A percentile compares a stretch with the other conserved stretches of the same genome.
Conservation (phyloP, 805 yeast genomes). For the Hanseniaspora vineae region DNA sequence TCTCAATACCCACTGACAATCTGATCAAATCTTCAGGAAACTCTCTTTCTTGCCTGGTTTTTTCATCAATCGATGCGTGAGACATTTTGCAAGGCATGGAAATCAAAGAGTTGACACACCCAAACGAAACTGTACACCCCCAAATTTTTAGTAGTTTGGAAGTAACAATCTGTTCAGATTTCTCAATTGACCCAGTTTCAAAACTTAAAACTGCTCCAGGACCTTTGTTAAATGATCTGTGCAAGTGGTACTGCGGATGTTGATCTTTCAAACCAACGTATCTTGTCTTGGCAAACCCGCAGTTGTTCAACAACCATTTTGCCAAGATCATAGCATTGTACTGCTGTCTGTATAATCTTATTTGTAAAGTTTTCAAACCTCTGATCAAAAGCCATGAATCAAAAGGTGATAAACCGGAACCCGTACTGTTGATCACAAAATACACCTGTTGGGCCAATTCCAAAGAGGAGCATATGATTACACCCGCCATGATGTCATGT, state of each 20-base stretch:
- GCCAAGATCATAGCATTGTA: conserved; percentile 67
- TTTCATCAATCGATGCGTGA: conserved; percentile 89
- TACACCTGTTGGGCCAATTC: conserved; percentile 57
- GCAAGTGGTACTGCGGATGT: conserved; percentile 78
- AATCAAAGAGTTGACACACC: conserved; percentile 84
- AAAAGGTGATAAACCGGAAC: conserved; percentile 84
- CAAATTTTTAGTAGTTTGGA: conserved; percentile 47
- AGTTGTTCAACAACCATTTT: conserved; percentile 44
- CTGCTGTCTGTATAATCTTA: conserved; percentile 82
- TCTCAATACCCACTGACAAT: conserved; percentile 85
- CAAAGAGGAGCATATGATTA: conserved; percentile 55
- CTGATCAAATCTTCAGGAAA: conserved; percentile 88
- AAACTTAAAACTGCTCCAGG: conserved; percentile 83
- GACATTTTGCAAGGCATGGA: conserved; percentile 95
- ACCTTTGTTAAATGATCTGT: conserved; percentile 64
- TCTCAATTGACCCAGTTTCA: conserved; percentile 66
- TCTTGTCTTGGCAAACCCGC: conserved; percentile 59
- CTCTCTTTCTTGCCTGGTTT: conserved; percentile 74
- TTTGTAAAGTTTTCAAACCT: conserved; percentile 79
- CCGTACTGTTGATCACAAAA: conserved; percentile 77
- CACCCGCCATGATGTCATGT: conserved; percentile 95
- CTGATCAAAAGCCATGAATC: conserved; percentile 83
- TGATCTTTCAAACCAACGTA: conserved; percentile 66
- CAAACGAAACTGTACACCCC: conserved; percentile 87
- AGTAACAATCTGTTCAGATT: conserved; percentile 63